Percentiles rank a stretch among this genome's conserved stretches.
These are phyloP conservation scores for Ajuga reptans DNA, from an alignment of 305 asterid species.

Conservation along the genomic window DNA sequence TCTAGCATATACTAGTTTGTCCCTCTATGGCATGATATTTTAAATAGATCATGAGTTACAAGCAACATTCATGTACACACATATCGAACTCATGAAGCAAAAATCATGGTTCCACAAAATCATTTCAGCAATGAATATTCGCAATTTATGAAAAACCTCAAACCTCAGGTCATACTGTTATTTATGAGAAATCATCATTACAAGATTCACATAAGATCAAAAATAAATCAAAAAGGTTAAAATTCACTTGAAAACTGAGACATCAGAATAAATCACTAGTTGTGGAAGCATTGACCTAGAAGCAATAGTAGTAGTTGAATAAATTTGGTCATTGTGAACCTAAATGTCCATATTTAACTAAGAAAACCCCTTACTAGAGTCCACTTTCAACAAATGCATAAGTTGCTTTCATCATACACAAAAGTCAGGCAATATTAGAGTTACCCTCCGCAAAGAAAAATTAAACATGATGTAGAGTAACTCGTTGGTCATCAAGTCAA, in stretches of 20 bases:
- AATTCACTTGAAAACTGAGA: not conserved
- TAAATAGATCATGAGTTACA: not conserved
- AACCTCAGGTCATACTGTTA: not conserved
- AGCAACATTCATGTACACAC: conserved; percentile 16
- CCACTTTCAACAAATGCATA: not conserved
- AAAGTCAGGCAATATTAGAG: not conserved
- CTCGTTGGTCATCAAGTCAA: too few species aligned
- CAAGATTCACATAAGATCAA: not conserved
- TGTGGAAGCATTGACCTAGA: not conserved
- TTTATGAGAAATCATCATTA: not conserved
- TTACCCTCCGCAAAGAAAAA: not conserved
- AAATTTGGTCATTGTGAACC: not conserved
- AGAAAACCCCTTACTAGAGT: not conserved
- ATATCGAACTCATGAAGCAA: conserved; percentile 5
- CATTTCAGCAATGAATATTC: conserved; percentile 7
- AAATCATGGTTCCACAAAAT: not conserved
- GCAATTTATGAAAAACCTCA: not conserved
- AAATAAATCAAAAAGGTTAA: not conserved
- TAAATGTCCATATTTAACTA: not conserved
- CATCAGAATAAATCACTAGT: not conserved
- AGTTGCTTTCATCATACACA: conserved; percentile 2
- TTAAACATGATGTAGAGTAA: not conserved
- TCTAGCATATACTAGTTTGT: not conserved
- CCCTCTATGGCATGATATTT: conserved; percentile 3
- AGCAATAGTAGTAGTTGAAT: not conserved